Evolutionary conservation across 768 basidiomycete species (phyloP), one percentile per base, ranked within the genome.

Genomic region (Lactarius evosmus): DNA sequence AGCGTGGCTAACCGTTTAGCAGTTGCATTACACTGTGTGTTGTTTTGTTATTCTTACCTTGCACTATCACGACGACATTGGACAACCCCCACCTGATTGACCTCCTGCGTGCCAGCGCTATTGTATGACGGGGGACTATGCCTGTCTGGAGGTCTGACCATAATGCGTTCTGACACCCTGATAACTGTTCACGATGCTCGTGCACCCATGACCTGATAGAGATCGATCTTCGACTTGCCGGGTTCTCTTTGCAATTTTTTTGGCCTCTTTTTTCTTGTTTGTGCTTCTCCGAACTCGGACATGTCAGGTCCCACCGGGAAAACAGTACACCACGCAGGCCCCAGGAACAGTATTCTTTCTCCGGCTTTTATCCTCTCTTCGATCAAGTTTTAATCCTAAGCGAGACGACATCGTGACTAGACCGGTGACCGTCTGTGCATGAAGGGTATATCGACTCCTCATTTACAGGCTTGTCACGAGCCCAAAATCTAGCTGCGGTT

Each of bases 31-130:
- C 46, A 51, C 25, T 40, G 53, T 64, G 58, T 60, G 38, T 65
- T 56, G 59, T 61, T 65, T 56, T 56, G 64, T 57, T 57, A 52
- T 56, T 56, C 33, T 49, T 53, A 17, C 27, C 32, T 58, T 49
- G 41, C 57, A 54, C 52, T 56, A 61, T 65, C 55, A 61, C 50
- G 49, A 65, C 55, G 25, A 36, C 38, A 52, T 65, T 57, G 55
- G 22, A 61, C 49, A 56, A 56, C 46, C 32, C 27, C 7, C 17
- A 14, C 50, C 2, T 11, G 27, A 50, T 50, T 50, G 27, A 22
- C 25, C 12, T 25, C 25, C 25, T 12, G 36, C 49, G 33, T 30
- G 9, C 29, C 19, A n/a, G 7, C 19, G 25, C 32, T 12, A 36
- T 8, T 22, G n/a, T 38, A 17, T n/a, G 25, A 61, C 36, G n/a